A percentile compares a stretch with the other conserved stretches of the same genome.
Conservation (phyloP, 331 rosid genomes). For the Acacia concinna region DNA sequence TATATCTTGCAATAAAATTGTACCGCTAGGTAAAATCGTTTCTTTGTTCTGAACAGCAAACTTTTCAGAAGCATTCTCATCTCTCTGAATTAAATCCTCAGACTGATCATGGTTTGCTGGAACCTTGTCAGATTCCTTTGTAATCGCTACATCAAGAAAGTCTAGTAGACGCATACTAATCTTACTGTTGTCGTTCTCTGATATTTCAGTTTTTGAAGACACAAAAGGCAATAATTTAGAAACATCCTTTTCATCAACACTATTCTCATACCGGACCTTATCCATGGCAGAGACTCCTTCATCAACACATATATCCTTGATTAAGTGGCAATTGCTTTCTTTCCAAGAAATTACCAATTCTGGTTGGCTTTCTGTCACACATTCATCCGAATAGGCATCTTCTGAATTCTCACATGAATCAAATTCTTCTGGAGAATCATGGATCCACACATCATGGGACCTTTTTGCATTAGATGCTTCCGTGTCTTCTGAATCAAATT, state of each 20-base stretch:
- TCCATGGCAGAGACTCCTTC: slow-evolving; percentile 53
- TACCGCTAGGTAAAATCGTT: slow-evolving; percentile 14
- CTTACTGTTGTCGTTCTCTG: slow-evolving; percentile 30
- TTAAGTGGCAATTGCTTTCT: slow-evolving; percentile 43
- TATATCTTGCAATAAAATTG: slow-evolving; percentile 26
- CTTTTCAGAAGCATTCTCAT: slow-evolving; percentile 20
- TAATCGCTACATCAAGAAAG: slow-evolving; percentile 26
- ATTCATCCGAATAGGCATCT: slow-evolving; percentile 45
- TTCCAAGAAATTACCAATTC: slow-evolving; percentile 46
- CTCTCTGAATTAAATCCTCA: slow-evolving; percentile 34
- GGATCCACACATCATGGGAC: slow-evolving; percentile 23
- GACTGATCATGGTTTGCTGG: slow-evolving; percentile 22
- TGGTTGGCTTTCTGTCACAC: slow-evolving; percentile 51
- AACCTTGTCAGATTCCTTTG: slow-evolving; percentile 34
- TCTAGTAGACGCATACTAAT: background rate
- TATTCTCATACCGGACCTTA: slow-evolving; percentile 46
- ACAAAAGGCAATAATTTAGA: slow-evolving; percentile 32
- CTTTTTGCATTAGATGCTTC: slow-evolving; percentile 40
- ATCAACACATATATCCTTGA: slow-evolving; percentile 71
- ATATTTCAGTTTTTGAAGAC: slow-evolving; percentile 22
- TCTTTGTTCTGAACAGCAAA: slow-evolving; percentile 30
- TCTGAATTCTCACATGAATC: slow-evolving; percentile 31
- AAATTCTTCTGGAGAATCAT: slow-evolving; percentile 1
- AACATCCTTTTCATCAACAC: slow-evolving; percentile 39
- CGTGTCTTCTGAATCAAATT: slow-evolving; percentile 29